Conservation (phyloP, 306 rosid genomes). For the Cicer bijugum region DNA sequence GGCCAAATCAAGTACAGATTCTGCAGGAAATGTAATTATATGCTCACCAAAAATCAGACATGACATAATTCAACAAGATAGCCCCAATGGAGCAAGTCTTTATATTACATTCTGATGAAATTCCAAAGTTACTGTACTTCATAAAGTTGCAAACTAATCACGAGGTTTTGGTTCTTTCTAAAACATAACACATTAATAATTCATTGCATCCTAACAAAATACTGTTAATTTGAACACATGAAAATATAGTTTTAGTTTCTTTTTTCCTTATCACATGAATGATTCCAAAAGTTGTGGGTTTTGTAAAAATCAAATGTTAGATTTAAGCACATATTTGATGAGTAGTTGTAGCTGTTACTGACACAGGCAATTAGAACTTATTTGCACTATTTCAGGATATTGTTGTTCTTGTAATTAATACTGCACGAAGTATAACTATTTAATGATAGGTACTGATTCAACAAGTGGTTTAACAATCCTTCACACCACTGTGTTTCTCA, state of each 20-base stretch:
- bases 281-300: slow-evolving; percentile 11
- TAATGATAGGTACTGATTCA: neutral
- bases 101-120: slow-evolving; percentile 31
- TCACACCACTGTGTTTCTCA: neutral
- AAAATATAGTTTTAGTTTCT: slow-evolving; percentile 14
- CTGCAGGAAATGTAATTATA: slow-evolving; percentile 30
- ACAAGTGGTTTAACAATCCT: neutral
- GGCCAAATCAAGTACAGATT: slow-evolving; percentile 27
- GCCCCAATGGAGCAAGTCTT: slow-evolving; percentile 25
- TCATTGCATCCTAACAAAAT: neutral
- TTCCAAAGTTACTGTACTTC: slow-evolving; percentile 21
- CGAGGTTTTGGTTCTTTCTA: neutral
- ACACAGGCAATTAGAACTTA: neutral
- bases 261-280: slow-evolving; percentile 20
- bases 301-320: slow-evolving; percentile 4
- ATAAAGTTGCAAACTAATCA: slow-evolving; percentile 18
- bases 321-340: slow-evolving; percentile 2
- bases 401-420: neutral
- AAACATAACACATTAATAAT: slow-evolving; percentile 28
- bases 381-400: neutral
- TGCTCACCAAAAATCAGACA: slow-evolving; percentile 1
- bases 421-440: neutral
- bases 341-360: slow-evolving; percentile 21
- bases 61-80: slow-evolving; percentile 24
- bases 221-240: slow-evolving; percentile 21